Conservation (phyloP, 257 asterid genomes). For the Buddleja alternifolia region DNA sequence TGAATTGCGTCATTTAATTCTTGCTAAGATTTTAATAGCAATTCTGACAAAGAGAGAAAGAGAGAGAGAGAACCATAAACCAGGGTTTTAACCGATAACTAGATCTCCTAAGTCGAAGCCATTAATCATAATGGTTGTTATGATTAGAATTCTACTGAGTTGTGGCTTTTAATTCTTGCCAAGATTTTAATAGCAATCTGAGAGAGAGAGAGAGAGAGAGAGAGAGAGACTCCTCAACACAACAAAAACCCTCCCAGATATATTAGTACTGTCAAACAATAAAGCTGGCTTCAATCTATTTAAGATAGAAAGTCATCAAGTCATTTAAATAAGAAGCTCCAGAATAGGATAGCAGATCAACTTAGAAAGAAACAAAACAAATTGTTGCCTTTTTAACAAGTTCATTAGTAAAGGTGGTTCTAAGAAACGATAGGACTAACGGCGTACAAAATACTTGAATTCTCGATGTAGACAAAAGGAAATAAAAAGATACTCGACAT, state of each 20-base stretch:
- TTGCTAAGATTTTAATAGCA: neutral
- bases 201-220: neutral
- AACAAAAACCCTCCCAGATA: neutral
- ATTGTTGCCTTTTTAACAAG: neutral
- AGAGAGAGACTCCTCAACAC: too few species aligned
- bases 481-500: constrained; percentile 21
- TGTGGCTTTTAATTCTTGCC: neutral
- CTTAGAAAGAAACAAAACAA: neutral
- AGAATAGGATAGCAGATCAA: constrained; percentile 6
- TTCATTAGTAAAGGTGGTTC: too few species aligned
- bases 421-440: too few species aligned
- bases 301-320: constrained; percentile 8
- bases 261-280: constrained; percentile 3
- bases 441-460: too few species aligned
- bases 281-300: neutral
- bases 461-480: neutral
- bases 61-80: neutral
- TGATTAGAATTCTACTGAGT: neutral
- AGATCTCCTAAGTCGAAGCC: neutral
- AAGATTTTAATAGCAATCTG: neutral
- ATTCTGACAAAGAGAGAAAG: neutral
- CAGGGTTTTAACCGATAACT: neutral
- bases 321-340: neutral
- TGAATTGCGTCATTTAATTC: neutral
- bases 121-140: neutral